Evolutionary conservation across 192 early-diverging fungal species (phyloP).

Genomic region (Tieghemiomyces parasiticus): DNA sequence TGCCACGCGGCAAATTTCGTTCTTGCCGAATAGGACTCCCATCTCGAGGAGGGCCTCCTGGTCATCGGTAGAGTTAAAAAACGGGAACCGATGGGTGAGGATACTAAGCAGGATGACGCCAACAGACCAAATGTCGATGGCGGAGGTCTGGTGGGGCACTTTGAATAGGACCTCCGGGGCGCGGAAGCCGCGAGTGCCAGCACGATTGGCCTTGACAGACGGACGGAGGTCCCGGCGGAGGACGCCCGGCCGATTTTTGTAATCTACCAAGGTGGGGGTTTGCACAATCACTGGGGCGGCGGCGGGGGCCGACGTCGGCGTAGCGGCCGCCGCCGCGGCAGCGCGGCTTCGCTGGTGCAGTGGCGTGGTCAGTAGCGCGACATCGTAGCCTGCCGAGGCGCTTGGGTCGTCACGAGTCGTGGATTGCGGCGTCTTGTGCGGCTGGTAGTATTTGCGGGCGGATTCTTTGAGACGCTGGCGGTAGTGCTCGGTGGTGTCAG

Average conservation of each 20-base stretch:
- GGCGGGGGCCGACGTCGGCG: neutral
- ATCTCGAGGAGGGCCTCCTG: slow-evolving; percentile 75
- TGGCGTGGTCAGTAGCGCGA: too few relatives aligned
- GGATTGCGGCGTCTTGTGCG: neutral
- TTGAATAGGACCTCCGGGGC: slow-evolving; percentile 87
- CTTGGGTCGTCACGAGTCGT: neutral
- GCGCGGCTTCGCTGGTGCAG: neutral
- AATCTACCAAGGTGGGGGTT: slow-evolving; percentile 15
- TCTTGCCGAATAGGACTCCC: slow-evolving; percentile 57
- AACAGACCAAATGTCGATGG: slow-evolving; percentile 86
- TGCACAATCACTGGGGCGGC: neutral
- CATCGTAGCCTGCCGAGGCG: too few relatives aligned
- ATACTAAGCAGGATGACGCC: slow-evolving; percentile 76
- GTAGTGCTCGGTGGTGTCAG: neutral
- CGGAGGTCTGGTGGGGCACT: slow-evolving; percentile 55
- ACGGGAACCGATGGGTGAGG: slow-evolving; percentile 70
- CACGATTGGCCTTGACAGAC: slow-evolving; percentile 57
- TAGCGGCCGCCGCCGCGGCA: neutral
- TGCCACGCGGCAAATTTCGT: slow-evolving; percentile 57
- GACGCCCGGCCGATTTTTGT: slow-evolving; percentile 23
- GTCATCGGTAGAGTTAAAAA: slow-evolving; percentile 81
- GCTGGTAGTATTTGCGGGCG: slow-evolving; percentile 3
- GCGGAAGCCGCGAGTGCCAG: slow-evolving; percentile 85
- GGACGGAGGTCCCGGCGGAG: slow-evolving; percentile 36
- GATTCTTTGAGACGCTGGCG: slow-evolving; percentile 11